Evolutionary conservation across 805 yeast species (phyloP).

Genomic region (Kodamaea fukazawae): DNA sequence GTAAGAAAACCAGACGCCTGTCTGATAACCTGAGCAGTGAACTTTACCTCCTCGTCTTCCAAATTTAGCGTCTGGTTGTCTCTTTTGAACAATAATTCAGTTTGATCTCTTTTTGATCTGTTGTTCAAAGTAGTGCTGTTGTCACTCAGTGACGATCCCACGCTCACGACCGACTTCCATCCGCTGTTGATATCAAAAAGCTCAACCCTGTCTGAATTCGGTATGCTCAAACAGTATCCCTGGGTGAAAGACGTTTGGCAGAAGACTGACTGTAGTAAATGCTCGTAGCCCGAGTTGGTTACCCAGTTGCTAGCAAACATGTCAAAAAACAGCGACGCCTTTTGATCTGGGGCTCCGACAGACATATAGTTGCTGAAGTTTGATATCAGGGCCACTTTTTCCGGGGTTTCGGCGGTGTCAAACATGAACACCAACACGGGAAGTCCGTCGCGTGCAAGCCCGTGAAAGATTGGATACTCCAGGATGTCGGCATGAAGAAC

Average conservation of each 20-base stretch:
- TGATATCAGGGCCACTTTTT: conserved; percentile 17
- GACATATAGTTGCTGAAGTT: conserved; percentile 21
- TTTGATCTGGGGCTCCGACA: neutral
- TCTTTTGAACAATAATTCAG: too few relatives aligned
- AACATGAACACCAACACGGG: conserved; percentile 42
- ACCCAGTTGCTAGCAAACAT: conserved; percentile 42
- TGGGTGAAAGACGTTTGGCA: conserved; percentile 36
- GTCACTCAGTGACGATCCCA: too few relatives aligned
- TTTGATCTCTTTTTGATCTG: too few relatives aligned
- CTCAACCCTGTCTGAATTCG: conserved; percentile 23
- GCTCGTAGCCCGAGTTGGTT: conserved; percentile 25
- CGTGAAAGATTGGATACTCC: too few relatives aligned
- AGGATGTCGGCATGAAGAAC: too few relatives aligned
- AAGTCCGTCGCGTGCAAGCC: conserved; percentile 15
- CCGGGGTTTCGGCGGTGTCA: conserved; percentile 11
- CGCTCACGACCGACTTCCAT: too few relatives aligned
- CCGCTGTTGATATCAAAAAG: too few relatives aligned
- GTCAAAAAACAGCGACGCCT: conserved; percentile 34
- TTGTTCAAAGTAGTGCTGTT: too few relatives aligned
- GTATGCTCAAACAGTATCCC: conserved; percentile 41
- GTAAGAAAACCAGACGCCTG: too few relatives aligned
- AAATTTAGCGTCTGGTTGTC: too few relatives aligned
- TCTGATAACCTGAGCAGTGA: neutral
- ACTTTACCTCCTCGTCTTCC: conserved; percentile 11
- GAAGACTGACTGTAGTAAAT: conserved; percentile 40